Base-by-base conservation (phyloP, 768 basidiomycete genomes). In the Cystobasidiopsis lactophilus region DNA sequence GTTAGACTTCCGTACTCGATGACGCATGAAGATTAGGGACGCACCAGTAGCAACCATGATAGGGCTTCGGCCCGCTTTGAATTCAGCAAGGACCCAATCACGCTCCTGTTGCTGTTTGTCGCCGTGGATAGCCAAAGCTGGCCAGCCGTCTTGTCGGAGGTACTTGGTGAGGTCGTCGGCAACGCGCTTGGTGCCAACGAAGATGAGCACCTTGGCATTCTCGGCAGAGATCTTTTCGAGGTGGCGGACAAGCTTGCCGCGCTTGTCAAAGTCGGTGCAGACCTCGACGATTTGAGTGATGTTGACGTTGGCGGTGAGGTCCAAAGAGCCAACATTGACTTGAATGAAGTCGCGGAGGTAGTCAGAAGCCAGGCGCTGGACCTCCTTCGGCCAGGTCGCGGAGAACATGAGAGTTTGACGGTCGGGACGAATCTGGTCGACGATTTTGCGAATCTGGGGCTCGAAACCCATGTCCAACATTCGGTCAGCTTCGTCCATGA, bases 391-490 rank as follows among this genome's bases (percentile, higher is more conserved):
- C 93, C 93, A 98, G 5, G 93, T 98, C 13, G 93, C 93, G 51
- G 86, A 93, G 74, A 98, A 98, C 63, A 98, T 93, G 59, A 96
- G 75, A 1, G 93, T 98, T 66, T 98, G 93, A 63, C 93, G 77
- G 71, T 98, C 93, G 40, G 93, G 93, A 38, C 93, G 79, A 64
- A 98, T 62, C 68, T 98, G 93, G 60, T 79, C 73, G 59, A 96
- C 84, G 59, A 98, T 95, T 71, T 96, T 96, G 65, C 89, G 76
- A 65, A 98, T 96, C 67, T 98, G 93, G 50, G 93, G 93, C 70
- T 98, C 93, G 71, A 98, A 98, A 74, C 93, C 93, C 93, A 98
- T 98, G 72, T 98, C 93, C 58, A 98, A 75, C 93, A 98, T 98
- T 64, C 93, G 85, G 72, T 98, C 93, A 41, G 93, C 93, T 69